These are phyloP conservation scores for Mucor saturninus DNA, from an alignment of 371 early-diverging fungal genomes.

Conservation along the genomic window DNA sequence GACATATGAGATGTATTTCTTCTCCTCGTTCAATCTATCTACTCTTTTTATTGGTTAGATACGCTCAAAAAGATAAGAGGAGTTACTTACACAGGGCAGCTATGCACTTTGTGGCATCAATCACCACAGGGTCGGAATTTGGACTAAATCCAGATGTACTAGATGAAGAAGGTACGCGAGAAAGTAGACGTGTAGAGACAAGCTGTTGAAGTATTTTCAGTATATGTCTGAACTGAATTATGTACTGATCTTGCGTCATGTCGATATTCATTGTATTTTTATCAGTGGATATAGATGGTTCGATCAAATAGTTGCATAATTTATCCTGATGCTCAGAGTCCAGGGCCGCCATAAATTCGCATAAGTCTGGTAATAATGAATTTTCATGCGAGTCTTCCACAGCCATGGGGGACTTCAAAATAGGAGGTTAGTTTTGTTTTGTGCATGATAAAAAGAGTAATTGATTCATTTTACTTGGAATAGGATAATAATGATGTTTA, in stretches of 20 bases:
- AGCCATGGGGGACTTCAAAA: conserved; percentile 28
- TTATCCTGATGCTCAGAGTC: conserved; percentile 23
- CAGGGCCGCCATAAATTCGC: conserved; percentile 32
- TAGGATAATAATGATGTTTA: conserved; percentile 38
- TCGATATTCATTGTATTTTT: conserved; percentile 12
- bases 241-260: conserved; percentile 4
- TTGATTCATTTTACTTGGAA: conserved; percentile 34
- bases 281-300: conserved; percentile 3
- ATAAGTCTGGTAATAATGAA: conserved; percentile 32
- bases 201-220: conserved; percentile 33
- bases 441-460: background rate
- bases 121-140: conserved; percentile 46
- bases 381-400: conserved; percentile 13
- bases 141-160: conserved; percentile 28
- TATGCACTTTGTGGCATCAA: conserved; percentile 51
- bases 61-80: background rate
- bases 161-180: conserved; percentile 6
- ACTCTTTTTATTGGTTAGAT: background rate
- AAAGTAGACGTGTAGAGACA: conserved; percentile 24
- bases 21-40: conserved; percentile 57
- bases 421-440: background rate
- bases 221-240: conserved; percentile 10
- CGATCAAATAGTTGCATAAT: conserved; percentile 31
- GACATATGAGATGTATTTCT: conserved; percentile 51
- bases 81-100: conserved; percentile 46